phyloP scores from a whole-genome alignment of 495 filamentous ascomycete genomes.

The Penicillium alfredii region DNA sequence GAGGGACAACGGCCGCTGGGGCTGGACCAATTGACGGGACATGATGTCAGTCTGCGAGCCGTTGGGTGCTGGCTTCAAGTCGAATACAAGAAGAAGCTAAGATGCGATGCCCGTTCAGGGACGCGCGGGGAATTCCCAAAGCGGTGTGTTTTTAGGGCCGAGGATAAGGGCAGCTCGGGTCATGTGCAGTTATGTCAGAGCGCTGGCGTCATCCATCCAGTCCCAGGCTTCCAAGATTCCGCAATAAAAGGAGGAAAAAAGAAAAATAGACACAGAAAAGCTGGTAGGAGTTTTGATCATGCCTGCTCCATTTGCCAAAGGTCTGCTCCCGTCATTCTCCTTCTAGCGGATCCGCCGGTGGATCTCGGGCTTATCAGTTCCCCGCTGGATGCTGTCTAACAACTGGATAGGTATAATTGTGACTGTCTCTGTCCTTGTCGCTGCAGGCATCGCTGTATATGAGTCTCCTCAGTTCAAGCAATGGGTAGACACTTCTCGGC shows the following conservation, averaged over 20 bases:
- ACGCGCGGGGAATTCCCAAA: slow-evolving; percentile 30
- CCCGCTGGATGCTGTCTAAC: too few species aligned
- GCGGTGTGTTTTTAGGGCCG: slow-evolving; percentile 31
- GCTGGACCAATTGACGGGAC: slow-evolving; percentile 47
- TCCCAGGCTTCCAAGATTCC: slow-evolving; percentile 6
- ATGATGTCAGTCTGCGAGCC: slow-evolving; percentile 22
- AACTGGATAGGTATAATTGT: slow-evolving; percentile 82
- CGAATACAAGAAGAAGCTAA: too few species aligned
- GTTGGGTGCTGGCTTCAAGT: slow-evolving; percentile 2
- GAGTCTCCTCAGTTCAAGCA: slow-evolving; percentile 75
- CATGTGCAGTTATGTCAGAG: slow-evolving; percentile 28
- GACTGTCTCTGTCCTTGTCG: slow-evolving; percentile 66
- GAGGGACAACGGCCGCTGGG: slow-evolving; percentile 65
- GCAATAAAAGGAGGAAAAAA: too few species aligned
- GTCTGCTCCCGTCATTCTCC: slow-evolving; percentile 25
- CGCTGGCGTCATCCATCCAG: slow-evolving; percentile 16
- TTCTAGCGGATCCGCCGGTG: slow-evolving; percentile 15
- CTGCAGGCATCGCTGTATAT: slow-evolving; percentile 79
- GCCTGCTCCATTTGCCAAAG: slow-evolving; percentile 51
- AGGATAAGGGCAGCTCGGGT: slow-evolving; percentile 32
- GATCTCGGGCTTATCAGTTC: slow-evolving; percentile 35
- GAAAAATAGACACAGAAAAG: background rate
- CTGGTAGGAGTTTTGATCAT: slow-evolving; percentile 21
- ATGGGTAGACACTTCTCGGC: slow-evolving; percentile 68
- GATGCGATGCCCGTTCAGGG: too few species aligned